Conservation (phyloP, 257 asterid genomes). For the Fraxinus anomala region DNA sequence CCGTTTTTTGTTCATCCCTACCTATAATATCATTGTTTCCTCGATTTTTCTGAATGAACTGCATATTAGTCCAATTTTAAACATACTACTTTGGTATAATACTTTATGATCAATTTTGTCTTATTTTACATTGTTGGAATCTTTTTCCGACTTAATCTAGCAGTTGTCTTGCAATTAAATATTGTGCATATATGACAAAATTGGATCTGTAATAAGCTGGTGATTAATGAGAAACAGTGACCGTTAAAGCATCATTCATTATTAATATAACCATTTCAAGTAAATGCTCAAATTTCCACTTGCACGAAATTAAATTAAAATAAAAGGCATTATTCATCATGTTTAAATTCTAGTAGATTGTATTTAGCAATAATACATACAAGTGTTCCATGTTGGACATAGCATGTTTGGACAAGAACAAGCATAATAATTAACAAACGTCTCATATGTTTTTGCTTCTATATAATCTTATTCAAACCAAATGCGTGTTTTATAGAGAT, state of each 20-base stretch:
- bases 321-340: not conserved
- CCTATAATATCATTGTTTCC: no score
- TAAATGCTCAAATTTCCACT: not conserved
- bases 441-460: not conserved
- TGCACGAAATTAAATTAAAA: slow-evolving; percentile 1
- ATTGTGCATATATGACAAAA: not conserved
- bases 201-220: not conserved
- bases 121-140: no score
- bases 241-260: not conserved
- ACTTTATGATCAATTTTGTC: no score
- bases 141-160: no score
- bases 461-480: not conserved
- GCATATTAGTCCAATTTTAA: no score
- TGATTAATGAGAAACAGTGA: not conserved
- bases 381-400: not conserved
- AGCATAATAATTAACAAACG: not conserved
- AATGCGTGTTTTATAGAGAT: no score
- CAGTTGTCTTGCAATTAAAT: not conserved
- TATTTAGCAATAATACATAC: not conserved
- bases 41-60: no score
- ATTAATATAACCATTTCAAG: not conserved
- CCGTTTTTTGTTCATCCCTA: no score
- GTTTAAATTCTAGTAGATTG: not conserved
- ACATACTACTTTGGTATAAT: no score
- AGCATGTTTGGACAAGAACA: not conserved